These are phyloP conservation scores for Diplocarpon mali DNA, from an alignment of 2,329 filamentous ascomycete genomes.

Conservation along the genomic window DNA sequence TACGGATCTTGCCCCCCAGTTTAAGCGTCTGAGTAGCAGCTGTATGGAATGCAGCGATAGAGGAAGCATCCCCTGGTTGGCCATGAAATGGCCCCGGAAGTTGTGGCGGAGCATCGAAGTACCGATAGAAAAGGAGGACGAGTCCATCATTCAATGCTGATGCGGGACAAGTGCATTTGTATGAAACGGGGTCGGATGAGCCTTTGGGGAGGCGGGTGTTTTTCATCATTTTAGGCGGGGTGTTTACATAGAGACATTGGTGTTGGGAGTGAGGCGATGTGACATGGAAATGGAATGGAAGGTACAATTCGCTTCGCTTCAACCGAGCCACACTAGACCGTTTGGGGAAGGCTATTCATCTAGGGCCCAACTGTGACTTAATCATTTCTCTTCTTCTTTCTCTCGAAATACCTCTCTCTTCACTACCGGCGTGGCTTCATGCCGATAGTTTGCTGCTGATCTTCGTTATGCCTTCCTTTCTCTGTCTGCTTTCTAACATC, in stretches of 20 bases:
- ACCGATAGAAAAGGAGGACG: constrained; percentile 28
- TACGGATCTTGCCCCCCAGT: constrained; percentile 24
- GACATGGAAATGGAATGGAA: neutral
- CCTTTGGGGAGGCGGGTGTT: constrained; percentile 13
- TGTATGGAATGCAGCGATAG: constrained; percentile 20
- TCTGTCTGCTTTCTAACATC: too few species aligned
- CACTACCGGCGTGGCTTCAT: too few species aligned
- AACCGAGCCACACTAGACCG: neutral
- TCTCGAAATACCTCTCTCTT: too few species aligned
- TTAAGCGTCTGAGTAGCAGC: constrained; percentile 9
- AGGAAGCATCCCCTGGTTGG: constrained; percentile 6
- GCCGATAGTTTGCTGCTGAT: too few species aligned
- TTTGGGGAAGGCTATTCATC: too few species aligned
- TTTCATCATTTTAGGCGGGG: constrained; percentile 4
- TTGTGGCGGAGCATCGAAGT: constrained; percentile 20
- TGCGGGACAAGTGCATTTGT: constrained; percentile 24
- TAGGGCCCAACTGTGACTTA: too few species aligned
- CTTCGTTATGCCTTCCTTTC: too few species aligned
- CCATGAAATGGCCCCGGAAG: constrained; percentile 10
- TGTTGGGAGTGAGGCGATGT: neutral
- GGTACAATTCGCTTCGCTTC: neutral
- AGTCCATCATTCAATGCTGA: constrained; percentile 12
- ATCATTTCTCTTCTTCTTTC: too few species aligned
- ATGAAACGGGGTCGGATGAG: constrained; percentile 25
- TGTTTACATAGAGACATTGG: neutral